Conservation (phyloP, 345 rosid species). For the Schrenkiella parvula region DNA sequence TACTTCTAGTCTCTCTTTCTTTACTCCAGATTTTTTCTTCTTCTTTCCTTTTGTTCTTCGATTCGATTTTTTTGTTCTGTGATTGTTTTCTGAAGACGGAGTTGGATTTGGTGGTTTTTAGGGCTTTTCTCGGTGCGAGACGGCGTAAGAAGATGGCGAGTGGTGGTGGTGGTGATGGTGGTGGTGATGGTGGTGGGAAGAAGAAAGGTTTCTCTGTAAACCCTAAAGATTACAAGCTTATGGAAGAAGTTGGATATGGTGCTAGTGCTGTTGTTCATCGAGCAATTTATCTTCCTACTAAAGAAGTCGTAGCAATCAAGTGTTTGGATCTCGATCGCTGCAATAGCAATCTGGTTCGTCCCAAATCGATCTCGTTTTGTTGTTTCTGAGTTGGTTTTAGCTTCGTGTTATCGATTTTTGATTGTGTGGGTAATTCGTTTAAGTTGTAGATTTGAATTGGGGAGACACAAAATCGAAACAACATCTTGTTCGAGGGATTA, state of each 20-base stretch:
- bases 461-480: not conserved
- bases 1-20: constrained; percentile 10
- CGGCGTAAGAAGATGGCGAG: constrained; percentile 31
- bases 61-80: not conserved
- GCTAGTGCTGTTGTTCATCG: constrained; percentile 90
- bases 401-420: not conserved
- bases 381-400: not conserved
- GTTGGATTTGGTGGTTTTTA: constrained; percentile 21
- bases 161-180: not conserved
- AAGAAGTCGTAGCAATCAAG: constrained; percentile 87
- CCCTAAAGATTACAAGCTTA: constrained; percentile 67
- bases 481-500: not conserved
- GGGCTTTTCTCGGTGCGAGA: constrained; percentile 22
- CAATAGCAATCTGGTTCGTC: constrained; percentile 77
- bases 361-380: not conserved
- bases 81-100: constrained; percentile 11
- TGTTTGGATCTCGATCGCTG: constrained; percentile 99
- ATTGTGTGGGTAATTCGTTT: not conserved
- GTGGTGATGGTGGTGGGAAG: too few relatives aligned
- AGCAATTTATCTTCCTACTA: constrained; percentile 82
- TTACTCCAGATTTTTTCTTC: not conserved
- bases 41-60: not conserved
- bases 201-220: constrained; percentile 65
- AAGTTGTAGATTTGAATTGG: not conserved
- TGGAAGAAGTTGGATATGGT: constrained; percentile 93